phyloP scores from a whole-genome alignment of 257 asterid genomes.

The Salvia miltiorrhiza region DNA sequence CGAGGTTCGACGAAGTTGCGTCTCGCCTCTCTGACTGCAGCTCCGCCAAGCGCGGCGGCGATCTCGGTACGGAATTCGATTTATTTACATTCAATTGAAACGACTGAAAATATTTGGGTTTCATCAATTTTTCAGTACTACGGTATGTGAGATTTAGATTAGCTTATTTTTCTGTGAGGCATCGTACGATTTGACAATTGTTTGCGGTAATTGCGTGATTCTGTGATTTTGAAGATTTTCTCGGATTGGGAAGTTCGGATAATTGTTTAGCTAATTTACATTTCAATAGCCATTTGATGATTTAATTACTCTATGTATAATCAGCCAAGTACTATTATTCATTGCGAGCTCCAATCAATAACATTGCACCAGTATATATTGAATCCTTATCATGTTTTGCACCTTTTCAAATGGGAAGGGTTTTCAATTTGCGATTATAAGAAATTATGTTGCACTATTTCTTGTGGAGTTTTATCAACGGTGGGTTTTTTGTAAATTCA shows the following conservation, averaged over 20 bases:
- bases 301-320: background rate
- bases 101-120: background rate
- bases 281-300: background rate
- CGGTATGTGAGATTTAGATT: background rate
- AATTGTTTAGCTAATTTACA: background rate
- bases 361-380: background rate
- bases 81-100: background rate
- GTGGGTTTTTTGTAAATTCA: background rate
- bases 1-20: slow-evolving; percentile 76
- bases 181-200: background rate
- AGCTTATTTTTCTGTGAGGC: background rate
- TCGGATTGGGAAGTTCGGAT: no score
- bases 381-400: background rate
- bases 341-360: background rate
- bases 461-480: background rate
- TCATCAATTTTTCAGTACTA: background rate
- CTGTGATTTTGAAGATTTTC: background rate
- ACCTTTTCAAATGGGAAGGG: background rate
- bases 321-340: background rate
- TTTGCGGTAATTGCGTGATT: background rate
- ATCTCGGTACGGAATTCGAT: slow-evolving; percentile 52
- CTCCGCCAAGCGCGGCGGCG: slow-evolving; percentile 96
- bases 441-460: background rate
- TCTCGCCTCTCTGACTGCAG: slow-evolving; percentile 70
- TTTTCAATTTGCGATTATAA: background rate